Percentiles rank a stretch among this genome's conserved stretches.
These are phyloP conservation scores for Tagetes patula DNA, from an alignment of 129 eudicot genomes.

Conservation along the genomic window DNA sequence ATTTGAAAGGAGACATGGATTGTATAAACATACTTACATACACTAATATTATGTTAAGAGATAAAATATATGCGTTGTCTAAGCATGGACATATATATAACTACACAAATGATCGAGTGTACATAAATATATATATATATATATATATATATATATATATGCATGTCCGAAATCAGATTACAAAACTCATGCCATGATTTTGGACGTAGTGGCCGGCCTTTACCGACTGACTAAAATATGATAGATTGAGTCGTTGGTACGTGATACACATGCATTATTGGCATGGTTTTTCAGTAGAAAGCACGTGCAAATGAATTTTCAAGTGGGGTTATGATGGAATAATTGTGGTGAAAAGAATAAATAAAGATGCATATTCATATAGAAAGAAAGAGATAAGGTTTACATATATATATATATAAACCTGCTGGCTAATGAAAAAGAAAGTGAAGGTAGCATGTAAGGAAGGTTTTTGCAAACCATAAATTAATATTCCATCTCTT, in stretches of 20 bases:
- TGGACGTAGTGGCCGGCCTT: no score
- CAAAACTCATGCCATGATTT: no score
- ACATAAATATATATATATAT: no score
- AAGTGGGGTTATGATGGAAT: slow-evolving; percentile 25
- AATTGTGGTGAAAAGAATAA: slow-evolving; percentile 35
- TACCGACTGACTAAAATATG: no score
- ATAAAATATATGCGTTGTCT: slow-evolving; percentile 15
- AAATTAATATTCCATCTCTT: background rate
- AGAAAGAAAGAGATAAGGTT: slow-evolving; percentile 20
- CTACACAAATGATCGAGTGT: no score
- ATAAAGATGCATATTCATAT: slow-evolving; percentile 31
- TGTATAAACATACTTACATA: background rate
- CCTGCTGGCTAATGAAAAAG: background rate
- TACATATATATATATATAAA: background rate
- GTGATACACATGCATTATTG: no score
- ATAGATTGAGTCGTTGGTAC: no score
- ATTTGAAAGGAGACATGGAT: slow-evolving; percentile 4
- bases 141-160: no score
- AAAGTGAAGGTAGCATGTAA: slow-evolving; percentile 13
- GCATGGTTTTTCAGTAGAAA: background rate
- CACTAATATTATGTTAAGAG: background rate
- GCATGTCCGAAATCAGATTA: no score
- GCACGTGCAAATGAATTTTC: slow-evolving; percentile 29
- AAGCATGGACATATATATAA: background rate
- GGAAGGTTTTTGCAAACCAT: slow-evolving; percentile 18